Conservation (phyloP, 177 flowering plant species). For the Telopea speciosissima region DNA sequence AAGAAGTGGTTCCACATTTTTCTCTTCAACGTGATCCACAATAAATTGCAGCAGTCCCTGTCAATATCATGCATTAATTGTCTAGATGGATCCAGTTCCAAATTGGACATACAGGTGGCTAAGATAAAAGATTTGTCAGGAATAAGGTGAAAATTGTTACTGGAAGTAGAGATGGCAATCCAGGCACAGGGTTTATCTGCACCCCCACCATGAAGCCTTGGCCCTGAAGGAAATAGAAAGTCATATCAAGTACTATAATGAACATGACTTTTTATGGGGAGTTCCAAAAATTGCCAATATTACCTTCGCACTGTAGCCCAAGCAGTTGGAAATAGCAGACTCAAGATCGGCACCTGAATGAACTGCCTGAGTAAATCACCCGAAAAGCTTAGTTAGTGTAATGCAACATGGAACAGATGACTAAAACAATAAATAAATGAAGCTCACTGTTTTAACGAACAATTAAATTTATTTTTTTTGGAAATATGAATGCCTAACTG, state of each 20-base stretch:
- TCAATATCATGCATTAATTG: slow-evolving; percentile 4
- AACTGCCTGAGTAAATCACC: slow-evolving; percentile 59
- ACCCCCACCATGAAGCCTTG: slow-evolving; percentile 98
- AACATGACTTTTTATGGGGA: neutral
- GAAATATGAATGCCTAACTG: neutral
- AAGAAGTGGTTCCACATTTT: slow-evolving; percentile 73
- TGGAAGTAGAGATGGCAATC: slow-evolving; percentile 80
- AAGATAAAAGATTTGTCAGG: neutral
- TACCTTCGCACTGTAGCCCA: slow-evolving; percentile 93
- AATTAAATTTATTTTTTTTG: neutral
- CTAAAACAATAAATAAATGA: neutral
- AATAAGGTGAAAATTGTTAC: slow-evolving; percentile 35
- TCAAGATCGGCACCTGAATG: slow-evolving; percentile 99
- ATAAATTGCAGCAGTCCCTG: slow-evolving; percentile 80
- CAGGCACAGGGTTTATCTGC: slow-evolving; percentile 75
- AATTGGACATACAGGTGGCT: slow-evolving; percentile 2
- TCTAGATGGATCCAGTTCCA: neutral
- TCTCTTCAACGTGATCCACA: slow-evolving; percentile 78
- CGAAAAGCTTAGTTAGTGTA: neutral
- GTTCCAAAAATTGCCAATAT: slow-evolving; percentile 1
- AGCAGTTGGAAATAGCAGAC: slow-evolving; percentile 82
- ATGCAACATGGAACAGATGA: neutral
- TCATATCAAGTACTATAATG: neutral
- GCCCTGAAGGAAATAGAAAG: slow-evolving; percentile 48
- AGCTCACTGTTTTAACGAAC: neutral